Conservation (phyloP, 1,139 yeast species). For the Hemisphaericaspora xylofermentans region DNA sequence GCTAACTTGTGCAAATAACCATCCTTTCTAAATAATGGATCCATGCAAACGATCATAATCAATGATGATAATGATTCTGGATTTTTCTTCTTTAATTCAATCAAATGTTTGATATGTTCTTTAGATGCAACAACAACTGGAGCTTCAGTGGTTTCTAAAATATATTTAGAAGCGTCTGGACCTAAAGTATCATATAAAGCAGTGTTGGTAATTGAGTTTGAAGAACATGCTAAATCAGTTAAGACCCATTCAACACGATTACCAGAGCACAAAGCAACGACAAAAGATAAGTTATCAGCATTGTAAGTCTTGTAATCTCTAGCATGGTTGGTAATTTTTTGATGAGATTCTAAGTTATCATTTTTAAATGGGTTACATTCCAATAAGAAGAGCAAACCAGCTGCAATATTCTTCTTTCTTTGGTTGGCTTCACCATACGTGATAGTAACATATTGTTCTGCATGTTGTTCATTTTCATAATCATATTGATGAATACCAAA, state of each 20-base stretch:
- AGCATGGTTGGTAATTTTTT: slow-evolving; percentile 28
- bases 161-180: slow-evolving; percentile 32
- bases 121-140: slow-evolving; percentile 37
- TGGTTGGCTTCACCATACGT: slow-evolving; percentile 23
- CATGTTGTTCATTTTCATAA: slow-evolving; percentile 25
- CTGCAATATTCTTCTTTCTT: slow-evolving; percentile 26
- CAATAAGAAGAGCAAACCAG: slow-evolving; percentile 34
- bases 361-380: slow-evolving; percentile 29
- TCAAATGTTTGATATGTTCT: slow-evolving; percentile 27
- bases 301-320: slow-evolving; percentile 21
- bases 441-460: slow-evolving; percentile 18
- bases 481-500: slow-evolving; percentile 33
- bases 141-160: slow-evolving; percentile 33
- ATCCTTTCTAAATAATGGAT: slow-evolving; percentile 25
- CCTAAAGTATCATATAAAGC: slow-evolving; percentile 45
- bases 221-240: slow-evolving; percentile 37
- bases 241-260: slow-evolving; percentile 42
- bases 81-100: slow-evolving; percentile 26
- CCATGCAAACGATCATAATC: slow-evolving; percentile 37
- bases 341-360: slow-evolving; percentile 22
- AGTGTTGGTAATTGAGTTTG: slow-evolving; percentile 37
- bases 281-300: slow-evolving; percentile 28
- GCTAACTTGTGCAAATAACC: slow-evolving; percentile 21
- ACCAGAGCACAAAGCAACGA: slow-evolving; percentile 34
- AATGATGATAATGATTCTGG: slow-evolving; percentile 28